Evolutionary conservation across 352 stramenopile genomes (phyloP), one percentile per base, ranked within the genome.

Genomic region (Pythium volutum): DNA sequence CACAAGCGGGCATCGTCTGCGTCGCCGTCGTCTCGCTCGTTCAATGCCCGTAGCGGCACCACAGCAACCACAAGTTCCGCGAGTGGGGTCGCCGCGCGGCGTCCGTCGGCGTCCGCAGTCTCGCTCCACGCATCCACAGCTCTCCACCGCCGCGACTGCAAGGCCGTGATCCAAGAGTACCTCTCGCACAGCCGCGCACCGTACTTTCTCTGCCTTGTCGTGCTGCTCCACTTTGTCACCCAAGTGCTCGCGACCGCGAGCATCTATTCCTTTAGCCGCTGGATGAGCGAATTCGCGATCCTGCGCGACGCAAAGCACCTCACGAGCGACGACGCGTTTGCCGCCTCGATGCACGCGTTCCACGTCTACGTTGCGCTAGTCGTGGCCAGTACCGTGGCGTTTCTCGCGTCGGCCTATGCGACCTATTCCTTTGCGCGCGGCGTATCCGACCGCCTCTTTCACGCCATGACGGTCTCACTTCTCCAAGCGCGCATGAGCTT

Each of bases 251-350:
- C 68, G 23, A 76, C 65, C 2, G 63, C 59, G 20, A 72, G 64
- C 38, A 62, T 79, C 33, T 79, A 79, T 55, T 67, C 43, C 26
- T 79, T 79, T 34, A 76, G 68, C 27, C 60, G 68, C 16, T 79
- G 71, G 71, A 76, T 76, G 29, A 70, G 64, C 25, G 51, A 62
- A 5, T 72, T 58, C 22, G 63, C 51, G 9, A 41, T 63, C 1
- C 36, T 67, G 0, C 59, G 54, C 27, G 42, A 46, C 36, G 41
- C 41, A 26, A 18, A 45, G 0, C 3, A 55, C 0, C 29, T 53
- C 31, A 45, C 51, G 14, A 61, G 31, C n/a, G 58, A 67, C n/a
- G 64, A 71, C 12, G 64, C 59, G 4, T 67, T 67, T 14, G 41
- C 47, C 1, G 58, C 42, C 2, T 50, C 64, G 0, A 58, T 58